These are phyloP conservation scores for Ephemerocybe angulata DNA, from an alignment of 768 basidiomycete species.

Conservation along the genomic window DNA sequence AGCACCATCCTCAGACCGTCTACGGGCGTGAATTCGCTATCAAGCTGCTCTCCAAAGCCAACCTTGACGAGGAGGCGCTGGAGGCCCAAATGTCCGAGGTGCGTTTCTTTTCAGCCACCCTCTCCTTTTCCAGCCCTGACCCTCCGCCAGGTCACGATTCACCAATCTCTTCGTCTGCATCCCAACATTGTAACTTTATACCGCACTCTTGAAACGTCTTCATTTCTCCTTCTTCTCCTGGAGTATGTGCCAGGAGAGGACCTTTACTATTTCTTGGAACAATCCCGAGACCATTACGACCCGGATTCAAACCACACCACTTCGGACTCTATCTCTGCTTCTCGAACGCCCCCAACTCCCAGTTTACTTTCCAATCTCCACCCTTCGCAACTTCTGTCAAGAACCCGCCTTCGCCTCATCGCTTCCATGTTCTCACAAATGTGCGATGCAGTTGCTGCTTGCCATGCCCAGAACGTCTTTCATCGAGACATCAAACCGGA, in stretches of 20 bases:
- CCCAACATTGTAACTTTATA: conserved; percentile 94
- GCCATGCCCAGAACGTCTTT: conserved; percentile 86
- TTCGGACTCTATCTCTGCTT: conserved; percentile 40
- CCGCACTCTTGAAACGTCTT: conserved; percentile 87
- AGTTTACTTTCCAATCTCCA: conserved; percentile 82
- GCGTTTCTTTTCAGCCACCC: conserved; percentile 16
- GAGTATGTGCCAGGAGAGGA: conserved; percentile 98
- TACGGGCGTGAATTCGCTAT: conserved; percentile 89
- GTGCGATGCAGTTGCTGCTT: conserved; percentile 95
- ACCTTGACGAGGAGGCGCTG: conserved; percentile 85
- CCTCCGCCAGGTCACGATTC: conserved; percentile 73
- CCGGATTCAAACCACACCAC: conserved; percentile 35
- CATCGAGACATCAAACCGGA: conserved; percentile 99
- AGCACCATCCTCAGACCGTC: conserved; percentile 33
- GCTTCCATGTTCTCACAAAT: conserved; percentile 98
- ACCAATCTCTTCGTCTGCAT: conserved; percentile 87
- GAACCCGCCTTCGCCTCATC: conserved; percentile 86
- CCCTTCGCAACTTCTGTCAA: conserved; percentile 78
- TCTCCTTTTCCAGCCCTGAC: conserved; percentile 14
- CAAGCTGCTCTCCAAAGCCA: conserved; percentile 93
- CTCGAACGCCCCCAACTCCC: conserved; percentile 88
- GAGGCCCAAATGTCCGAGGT: conserved; percentile 91
- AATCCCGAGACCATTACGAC: conserved; percentile 84
- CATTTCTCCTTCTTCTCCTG: conserved; percentile 87
- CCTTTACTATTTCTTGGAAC: conserved; percentile 97